phyloP scores from a whole-genome alignment of 306 rosid genomes.

The Glycine soja region DNA sequence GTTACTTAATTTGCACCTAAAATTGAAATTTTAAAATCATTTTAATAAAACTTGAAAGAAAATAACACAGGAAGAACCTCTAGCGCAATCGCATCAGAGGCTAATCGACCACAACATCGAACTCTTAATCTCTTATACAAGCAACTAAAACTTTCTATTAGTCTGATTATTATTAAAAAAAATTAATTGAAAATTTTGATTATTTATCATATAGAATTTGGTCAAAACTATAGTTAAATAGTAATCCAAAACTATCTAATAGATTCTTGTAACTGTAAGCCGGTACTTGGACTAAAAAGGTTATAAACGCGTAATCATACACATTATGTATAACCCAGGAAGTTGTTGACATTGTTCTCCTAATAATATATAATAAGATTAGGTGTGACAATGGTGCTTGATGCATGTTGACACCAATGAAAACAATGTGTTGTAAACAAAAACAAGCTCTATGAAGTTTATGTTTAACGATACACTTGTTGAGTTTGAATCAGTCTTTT shows the following conservation, averaged over 20 bases:
- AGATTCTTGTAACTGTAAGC: no score
- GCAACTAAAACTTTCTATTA: neutral
- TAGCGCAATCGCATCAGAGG: neutral
- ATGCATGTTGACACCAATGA: neutral
- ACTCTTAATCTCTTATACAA: neutral
- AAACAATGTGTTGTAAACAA: neutral
- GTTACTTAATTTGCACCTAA: no score
- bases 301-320: no score
- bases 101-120: neutral
- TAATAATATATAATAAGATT: neutral
- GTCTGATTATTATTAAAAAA: no score
- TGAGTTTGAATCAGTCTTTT: conserved; percentile 45
- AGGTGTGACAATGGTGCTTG: neutral
- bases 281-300: no score
- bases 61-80: neutral
- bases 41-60: neutral
- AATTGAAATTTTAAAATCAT: no score
- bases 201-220: no score
- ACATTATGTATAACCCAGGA: no score
- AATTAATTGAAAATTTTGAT: no score
- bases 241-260: no score
- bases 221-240: no score
- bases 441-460: neutral
- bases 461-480: conserved; percentile 13
- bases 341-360: neutral